phyloP scores from a whole-genome alignment of 1,284 basidiomycete species.

The Sphagnurus paluster region DNA sequence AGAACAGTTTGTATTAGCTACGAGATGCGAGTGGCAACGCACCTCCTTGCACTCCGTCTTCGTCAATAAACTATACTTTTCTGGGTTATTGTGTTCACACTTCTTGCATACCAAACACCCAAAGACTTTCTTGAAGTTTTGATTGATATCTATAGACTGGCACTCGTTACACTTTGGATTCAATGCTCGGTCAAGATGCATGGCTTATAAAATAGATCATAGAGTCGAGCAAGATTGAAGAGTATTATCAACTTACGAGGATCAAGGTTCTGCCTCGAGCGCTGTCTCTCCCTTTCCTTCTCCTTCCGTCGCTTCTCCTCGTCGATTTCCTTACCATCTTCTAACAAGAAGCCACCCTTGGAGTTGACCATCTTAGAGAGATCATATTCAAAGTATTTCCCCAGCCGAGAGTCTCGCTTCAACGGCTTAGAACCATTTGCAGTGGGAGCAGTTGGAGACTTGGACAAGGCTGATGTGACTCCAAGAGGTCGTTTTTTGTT shows the following conservation, averaged over 20 bases:
- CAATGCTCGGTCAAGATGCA: constrained; percentile 29
- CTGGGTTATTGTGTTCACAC: constrained; percentile 87
- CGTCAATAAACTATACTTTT: constrained; percentile 92
- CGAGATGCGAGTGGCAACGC: constrained; percentile 7
- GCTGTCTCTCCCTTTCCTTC: constrained; percentile 72
- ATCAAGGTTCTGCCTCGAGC: constrained; percentile 67
- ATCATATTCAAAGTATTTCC: constrained; percentile 95
- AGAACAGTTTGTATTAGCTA: not conserved
- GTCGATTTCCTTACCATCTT: constrained; percentile 77
- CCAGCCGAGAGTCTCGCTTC: constrained; percentile 69
- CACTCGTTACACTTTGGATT: constrained; percentile 89
- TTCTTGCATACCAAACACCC: constrained; percentile 83
- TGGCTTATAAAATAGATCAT: constrained; percentile 9
- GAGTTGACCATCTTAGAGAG: constrained; percentile 96
- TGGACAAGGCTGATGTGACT: constrained; percentile 51
- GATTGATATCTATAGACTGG: constrained; percentile 82
- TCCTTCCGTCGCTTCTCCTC: constrained; percentile 70
- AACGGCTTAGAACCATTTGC: constrained; percentile 50
- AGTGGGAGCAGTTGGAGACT: constrained; percentile 59
- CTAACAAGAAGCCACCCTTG: constrained; percentile 89
- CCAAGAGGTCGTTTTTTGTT: constrained; percentile 60
- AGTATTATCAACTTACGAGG: constrained; percentile 53
- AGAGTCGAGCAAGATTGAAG: not conserved
- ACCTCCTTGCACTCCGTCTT: constrained; percentile 99
- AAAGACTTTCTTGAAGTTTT: constrained; percentile 79